Evolutionary conservation across 139 green algal genomes (phyloP), one percentile per base, ranked within the genome.

Genomic region (Asterochloris sp.): DNA sequence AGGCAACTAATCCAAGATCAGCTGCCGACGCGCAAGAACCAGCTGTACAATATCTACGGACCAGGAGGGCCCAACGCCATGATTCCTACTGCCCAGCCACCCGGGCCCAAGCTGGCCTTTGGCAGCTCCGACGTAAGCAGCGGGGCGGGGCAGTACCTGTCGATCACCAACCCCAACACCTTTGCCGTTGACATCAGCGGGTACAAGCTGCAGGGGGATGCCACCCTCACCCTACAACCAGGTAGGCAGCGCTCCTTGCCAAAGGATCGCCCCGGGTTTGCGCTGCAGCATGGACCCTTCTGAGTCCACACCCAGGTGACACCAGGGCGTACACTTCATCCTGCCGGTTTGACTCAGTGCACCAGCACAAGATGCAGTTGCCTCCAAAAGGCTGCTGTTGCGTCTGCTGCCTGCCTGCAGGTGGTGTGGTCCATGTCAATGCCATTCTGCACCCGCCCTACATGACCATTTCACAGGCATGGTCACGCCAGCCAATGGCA

Each of bases 101-200:
- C 61, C n/a, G n/a, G 28, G 23, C 63, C 81, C 13, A 63, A 69
- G 21, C 73, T 93, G 69, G n/a, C 69, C 2, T 26, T 93, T 24
- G 83, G 78, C 19, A 10, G 23, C 23, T 29, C 89, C 2, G 13
- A 76, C 26, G 38, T 82, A 0, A 78, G 79, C 14, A 0, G 19
- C 0, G n/a, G 82, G 21, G 62, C 69, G 6, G 38, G 67, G 47
- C 62, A 81, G 24, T 91, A 83, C 26, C 62, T 96, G 16, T 67
- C 93, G 87, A 62, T 96, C 1, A 17, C 28, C 62, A 94, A 95
- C 76, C 69, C 78, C 21, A 89, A 90, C 69, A 27, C 23, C 21
- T 84, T 86, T 73, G 92, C 93, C 38, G 85, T 95, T 0, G 94
- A 97, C 74, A n/a, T 96, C 11, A 89, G 79, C n/a, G 82, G 83